Conservation (phyloP, 805 yeast genomes). For the Suhomyces tanzawaensis region DNA sequence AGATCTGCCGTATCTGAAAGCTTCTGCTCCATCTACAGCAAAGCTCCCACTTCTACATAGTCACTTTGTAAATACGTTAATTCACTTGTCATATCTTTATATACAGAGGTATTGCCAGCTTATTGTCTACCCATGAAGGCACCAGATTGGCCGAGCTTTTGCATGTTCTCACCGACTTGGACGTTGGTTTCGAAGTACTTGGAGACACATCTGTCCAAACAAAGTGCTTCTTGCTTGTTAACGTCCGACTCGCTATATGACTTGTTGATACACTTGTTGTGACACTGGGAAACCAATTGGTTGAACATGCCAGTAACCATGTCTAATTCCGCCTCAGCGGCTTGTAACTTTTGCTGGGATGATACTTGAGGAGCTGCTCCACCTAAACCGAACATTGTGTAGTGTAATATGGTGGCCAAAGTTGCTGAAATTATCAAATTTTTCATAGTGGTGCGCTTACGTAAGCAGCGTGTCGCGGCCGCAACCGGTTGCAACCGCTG, state of each 20-base stretch:
- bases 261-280: slow-evolving; percentile 73
- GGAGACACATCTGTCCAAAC: slow-evolving; percentile 94
- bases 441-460: slow-evolving; percentile 5
- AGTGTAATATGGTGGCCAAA: slow-evolving; percentile 3
- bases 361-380: slow-evolving; percentile 70
- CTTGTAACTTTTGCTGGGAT: slow-evolving; percentile 73
- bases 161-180: slow-evolving; percentile 81
- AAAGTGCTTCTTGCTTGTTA: slow-evolving; percentile 75
- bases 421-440: slow-evolving; percentile 4
- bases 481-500: slow-evolving; percentile 1
- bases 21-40: no score
- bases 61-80: no score
- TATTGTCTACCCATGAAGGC: slow-evolving; percentile 45
- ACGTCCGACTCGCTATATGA: slow-evolving; percentile 71
- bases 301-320: slow-evolving; percentile 98
- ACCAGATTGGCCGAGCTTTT: slow-evolving; percentile 45
- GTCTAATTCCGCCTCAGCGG: slow-evolving; percentile 96
- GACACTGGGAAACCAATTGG: slow-evolving; percentile 83
- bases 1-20: no score
- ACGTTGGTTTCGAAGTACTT: slow-evolving; percentile 93
- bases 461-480: no score
- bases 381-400: slow-evolving; percentile 71
- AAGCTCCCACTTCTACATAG: no score
- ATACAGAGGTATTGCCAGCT: no score
- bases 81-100: no score